Evolutionary conservation across 2,329 filamentous ascomycete species (phyloP).

Genomic region (Pestalotiopsis sp.): DNA sequence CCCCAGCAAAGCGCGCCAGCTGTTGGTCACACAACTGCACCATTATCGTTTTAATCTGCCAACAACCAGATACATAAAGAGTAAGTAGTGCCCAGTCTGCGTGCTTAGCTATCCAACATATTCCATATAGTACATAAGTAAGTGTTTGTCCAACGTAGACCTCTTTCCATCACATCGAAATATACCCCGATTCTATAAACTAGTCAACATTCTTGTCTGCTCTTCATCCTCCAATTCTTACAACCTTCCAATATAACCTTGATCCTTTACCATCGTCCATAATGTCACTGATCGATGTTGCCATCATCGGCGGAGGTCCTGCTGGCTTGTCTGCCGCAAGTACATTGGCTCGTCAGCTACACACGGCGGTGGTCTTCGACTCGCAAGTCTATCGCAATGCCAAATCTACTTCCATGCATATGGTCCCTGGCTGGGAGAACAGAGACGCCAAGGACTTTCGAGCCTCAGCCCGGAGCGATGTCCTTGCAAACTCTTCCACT

Average conservation of each 20-base stretch:
- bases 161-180: too few species aligned
- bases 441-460: not conserved
- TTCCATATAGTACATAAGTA: too few species aligned
- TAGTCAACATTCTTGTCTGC: not conserved
- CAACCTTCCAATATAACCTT: not conserved
- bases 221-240: not conserved
- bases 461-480: not conserved
- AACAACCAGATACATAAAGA: too few species aligned
- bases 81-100: not conserved
- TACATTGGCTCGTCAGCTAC: constrained; percentile 3
- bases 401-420: constrained; percentile 3
- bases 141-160: too few species aligned
- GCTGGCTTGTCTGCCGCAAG: not conserved
- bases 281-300: not conserved
- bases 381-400: not conserved
- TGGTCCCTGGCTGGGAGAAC: constrained; percentile 7
- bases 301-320: constrained; percentile 12
- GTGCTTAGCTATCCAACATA: not conserved
- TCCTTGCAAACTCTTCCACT: not conserved
- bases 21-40: not conserved
- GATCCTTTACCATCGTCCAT: not conserved
- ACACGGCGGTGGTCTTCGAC: constrained; percentile 3
- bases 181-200: too few species aligned
- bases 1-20: not conserved
- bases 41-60: too few species aligned